Conservation (phyloP, 148 eudicot species). For the Fagopyrum esculentum region DNA sequence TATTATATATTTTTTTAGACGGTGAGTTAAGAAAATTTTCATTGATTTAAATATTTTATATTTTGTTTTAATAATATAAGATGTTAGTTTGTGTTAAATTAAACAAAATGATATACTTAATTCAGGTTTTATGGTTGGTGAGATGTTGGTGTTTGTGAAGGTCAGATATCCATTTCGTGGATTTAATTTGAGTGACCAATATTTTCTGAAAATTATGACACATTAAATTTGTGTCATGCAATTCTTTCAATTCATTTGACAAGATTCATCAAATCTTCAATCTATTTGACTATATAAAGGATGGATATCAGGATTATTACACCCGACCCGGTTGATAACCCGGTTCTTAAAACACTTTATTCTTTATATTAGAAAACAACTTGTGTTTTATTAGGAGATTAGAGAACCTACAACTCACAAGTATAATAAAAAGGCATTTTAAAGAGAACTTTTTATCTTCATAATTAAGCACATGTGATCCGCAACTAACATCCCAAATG, state of each 20-base stretch:
- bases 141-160: neutral
- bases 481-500: neutral
- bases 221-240: neutral
- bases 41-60: no score
- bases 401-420: neutral
- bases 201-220: neutral
- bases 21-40: no score
- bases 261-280: neutral
- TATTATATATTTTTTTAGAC: no score
- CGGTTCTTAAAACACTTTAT: no score
- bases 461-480: conserved; percentile 4
- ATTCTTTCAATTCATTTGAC: neutral
- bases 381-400: no score
- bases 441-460: neutral
- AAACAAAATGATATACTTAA: neutral
- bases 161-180: conserved; percentile 10
- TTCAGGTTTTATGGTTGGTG: neutral
- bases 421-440: neutral
- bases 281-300: neutral
- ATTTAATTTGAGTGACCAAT: neutral
- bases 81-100: no score
- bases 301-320: no score
- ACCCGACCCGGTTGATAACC: no score
- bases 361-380: no score
- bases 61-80: no score